A percentile compares a stretch with the other conserved stretches of the same genome.
These are phyloP conservation scores for Thelonectria discophora DNA, from an alignment of 2,329 filamentous ascomycete species.

Conservation along the genomic window DNA sequence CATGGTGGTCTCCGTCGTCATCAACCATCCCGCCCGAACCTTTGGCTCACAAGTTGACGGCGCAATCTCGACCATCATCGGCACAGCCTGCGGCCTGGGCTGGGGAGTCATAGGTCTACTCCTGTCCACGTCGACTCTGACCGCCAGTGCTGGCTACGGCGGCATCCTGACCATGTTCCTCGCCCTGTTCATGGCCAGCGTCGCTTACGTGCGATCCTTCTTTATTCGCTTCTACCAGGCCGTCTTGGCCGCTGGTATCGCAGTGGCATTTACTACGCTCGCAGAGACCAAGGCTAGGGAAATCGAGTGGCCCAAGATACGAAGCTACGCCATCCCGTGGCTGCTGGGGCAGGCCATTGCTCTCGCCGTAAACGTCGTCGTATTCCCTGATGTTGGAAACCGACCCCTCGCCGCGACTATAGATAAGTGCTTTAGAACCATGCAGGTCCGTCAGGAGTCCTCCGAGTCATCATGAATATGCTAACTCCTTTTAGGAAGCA, in stretches of 20 bases:
- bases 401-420: slow-evolving; percentile 59
- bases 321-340: slow-evolving; percentile 65
- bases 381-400: slow-evolving; percentile 66
- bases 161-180: slow-evolving; percentile 65
- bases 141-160: slow-evolving; percentile 59
- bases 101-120: slow-evolving; percentile 65
- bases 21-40: slow-evolving; percentile 66
- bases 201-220: slow-evolving; percentile 63
- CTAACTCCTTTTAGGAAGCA: slow-evolving; percentile 40
- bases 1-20: slow-evolving; percentile 63
- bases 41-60: slow-evolving; percentile 67
- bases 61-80: slow-evolving; percentile 60
- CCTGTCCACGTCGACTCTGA: slow-evolving; percentile 59
- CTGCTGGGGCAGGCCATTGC: slow-evolving; percentile 63
- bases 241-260: slow-evolving; percentile 63
- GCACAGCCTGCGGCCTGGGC: slow-evolving; percentile 61
- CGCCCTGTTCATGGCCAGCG: slow-evolving; percentile 59
- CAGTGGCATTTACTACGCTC: slow-evolving; percentile 62
- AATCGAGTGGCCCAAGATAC: slow-evolving; percentile 60
- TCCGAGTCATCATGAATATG: not conserved
- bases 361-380: slow-evolving; percentile 56
- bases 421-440: slow-evolving; percentile 56
- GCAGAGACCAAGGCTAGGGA: slow-evolving; percentile 55
- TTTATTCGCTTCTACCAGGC: slow-evolving; percentile 65
- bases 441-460: slow-evolving; percentile 51